Base-by-base conservation (phyloP, 2,329 filamentous ascomycete species). In the Canariomyces notabilis region DNA sequence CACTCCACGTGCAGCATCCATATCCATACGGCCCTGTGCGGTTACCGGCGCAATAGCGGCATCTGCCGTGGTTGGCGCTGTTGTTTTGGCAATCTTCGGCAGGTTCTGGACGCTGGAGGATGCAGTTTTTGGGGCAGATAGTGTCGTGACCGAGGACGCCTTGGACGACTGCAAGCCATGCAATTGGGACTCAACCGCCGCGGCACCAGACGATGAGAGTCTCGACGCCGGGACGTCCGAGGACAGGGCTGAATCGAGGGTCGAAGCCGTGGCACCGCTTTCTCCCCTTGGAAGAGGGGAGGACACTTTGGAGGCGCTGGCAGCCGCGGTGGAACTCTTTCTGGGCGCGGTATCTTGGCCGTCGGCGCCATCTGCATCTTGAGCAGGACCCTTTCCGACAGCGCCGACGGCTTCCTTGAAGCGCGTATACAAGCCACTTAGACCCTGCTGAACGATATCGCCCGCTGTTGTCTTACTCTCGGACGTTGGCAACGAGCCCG, bases 361-460 rank as follows among this genome's bases (percentile, higher is more conserved):
- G 60, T 72, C 64, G 57, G 64, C 53, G 59, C 76, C 64, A 57
- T 70, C 65, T 40, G 38, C 48, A 12, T 63, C 61, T n/a, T 61
- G 57, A 14, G 52, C 21, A n/a, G 57, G 18, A 6, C 48, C 34
- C 49, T 64, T 68, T 51, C 79, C 83, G 35, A 75, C 78, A 12
- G 75, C 86, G 14, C 84, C 85, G n/a, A 94, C 87, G 0, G 83
- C 89, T 46, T 87, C 87, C 61, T 83, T 82, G 57, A 97, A 76
- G 31, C 89, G 83, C 66, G 79, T 93, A 65, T 96, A 97, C 31
- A 97, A 71, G 1, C 91, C 89, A 61, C 87, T 95, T 37, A 97
- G 72, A 4, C 91, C 89, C 65, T 91, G 87, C 52, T 93, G 87
- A 18, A 93, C 80, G 33, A 85, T 67, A 48, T 95, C 89, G 20